Conservation (phyloP, 495 filamentous ascomycete species). For the Aspergillus taichungensis region DNA sequence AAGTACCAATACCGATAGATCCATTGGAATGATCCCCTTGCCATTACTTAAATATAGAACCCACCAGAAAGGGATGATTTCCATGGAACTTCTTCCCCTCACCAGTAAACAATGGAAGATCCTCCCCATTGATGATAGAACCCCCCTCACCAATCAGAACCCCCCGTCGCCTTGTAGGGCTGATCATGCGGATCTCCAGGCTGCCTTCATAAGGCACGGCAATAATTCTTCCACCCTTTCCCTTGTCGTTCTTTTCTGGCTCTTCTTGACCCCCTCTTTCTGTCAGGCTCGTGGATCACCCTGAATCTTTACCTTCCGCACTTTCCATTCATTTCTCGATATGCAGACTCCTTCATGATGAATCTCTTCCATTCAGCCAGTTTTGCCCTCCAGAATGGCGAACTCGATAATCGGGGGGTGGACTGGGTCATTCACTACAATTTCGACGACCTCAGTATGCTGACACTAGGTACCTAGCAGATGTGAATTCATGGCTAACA, state of each 20-base stretch:
- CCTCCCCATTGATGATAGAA: no score
- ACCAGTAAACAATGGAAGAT: no score
- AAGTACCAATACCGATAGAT: no score
- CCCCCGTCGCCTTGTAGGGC: constrained; percentile 14
- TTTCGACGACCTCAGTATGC: constrained; percentile 29
- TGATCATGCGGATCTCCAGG: constrained; percentile 3
- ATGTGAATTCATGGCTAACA: constrained; percentile 6
- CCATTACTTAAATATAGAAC: no score
- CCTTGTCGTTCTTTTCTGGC: background rate
- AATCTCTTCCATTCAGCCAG: constrained; percentile 1
- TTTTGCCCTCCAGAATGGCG: constrained; percentile 12
- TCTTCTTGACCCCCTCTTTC: background rate
- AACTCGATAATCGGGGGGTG: constrained; percentile 32
- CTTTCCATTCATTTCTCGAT: constrained; percentile 3
- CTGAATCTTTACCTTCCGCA: background rate
- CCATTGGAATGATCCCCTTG: no score
- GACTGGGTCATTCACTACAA: constrained; percentile 37
- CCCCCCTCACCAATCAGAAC: background rate
- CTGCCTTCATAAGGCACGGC: background rate
- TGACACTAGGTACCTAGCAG: background rate
- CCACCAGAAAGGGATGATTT: no score
- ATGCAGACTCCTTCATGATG: constrained; percentile 11
- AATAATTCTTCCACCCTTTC: background rate
- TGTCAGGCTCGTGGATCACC: background rate
- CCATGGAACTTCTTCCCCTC: no score